Conservation (phyloP, 345 rosid species). For the Crucihimalaya himalaica region DNA sequence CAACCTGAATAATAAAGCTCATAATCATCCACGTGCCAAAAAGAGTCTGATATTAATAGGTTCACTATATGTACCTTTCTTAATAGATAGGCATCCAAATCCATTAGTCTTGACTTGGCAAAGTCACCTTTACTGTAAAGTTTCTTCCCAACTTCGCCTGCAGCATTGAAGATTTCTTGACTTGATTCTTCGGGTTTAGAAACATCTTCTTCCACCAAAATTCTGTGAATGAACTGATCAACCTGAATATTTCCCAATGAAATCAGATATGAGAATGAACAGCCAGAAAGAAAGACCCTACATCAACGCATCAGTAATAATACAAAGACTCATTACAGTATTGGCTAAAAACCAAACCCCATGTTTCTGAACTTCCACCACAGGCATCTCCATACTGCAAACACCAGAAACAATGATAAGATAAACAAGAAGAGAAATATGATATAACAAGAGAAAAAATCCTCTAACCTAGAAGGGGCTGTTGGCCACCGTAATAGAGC, state of each 20-base stretch:
- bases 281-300: not conserved
- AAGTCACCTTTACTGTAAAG: slow-evolving; percentile 69
- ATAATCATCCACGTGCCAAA: slow-evolving; percentile 13
- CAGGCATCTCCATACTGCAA: slow-evolving; percentile 87
- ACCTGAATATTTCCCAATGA: slow-evolving; percentile 49
- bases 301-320: not conserved
- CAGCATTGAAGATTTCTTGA: slow-evolving; percentile 53
- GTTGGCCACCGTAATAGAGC: slow-evolving; percentile 92
- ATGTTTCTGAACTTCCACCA: slow-evolving; percentile 71
- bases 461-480: slow-evolving; percentile 67
- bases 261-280: slow-evolving; percentile 7
- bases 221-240: slow-evolving; percentile 76
- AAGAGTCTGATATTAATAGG: not conserved
- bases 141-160: slow-evolving; percentile 59
- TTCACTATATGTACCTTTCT: slow-evolving; percentile 54
- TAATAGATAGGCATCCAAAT: slow-evolving; percentile 61
- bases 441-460: not conserved
- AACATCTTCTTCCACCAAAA: slow-evolving; percentile 79
- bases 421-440: not conserved
- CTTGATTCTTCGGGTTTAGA: slow-evolving; percentile 40
- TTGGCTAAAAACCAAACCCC: slow-evolving; percentile 85
- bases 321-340: slow-evolving; percentile 52
- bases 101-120: slow-evolving; percentile 53
- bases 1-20: slow-evolving; percentile 54
- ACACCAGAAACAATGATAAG: slow-evolving; percentile 28